These are phyloP conservation scores for Ascochyta clinopodiicola DNA, from an alignment of 2,329 filamentous ascomycete genomes.

Conservation along the genomic window DNA sequence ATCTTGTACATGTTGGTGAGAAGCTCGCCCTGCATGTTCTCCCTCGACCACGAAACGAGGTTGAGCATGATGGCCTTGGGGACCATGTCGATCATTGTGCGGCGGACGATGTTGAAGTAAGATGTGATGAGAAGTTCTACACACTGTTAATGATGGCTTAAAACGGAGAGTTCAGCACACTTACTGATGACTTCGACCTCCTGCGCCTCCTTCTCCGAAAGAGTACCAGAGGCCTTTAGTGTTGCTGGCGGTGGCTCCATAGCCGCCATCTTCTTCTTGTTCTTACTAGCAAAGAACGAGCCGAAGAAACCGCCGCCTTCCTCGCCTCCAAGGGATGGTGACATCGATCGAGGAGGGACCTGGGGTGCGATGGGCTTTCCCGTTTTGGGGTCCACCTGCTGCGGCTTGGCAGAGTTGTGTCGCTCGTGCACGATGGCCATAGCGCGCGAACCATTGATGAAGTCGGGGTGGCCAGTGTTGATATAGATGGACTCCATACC, in stretches of 20 bases:
- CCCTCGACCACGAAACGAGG: slow-evolving; percentile 94
- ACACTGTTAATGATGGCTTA: slow-evolving; percentile 22
- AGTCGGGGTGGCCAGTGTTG: slow-evolving; percentile 98
- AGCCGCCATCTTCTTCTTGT: slow-evolving; percentile 99
- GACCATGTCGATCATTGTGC: slow-evolving; percentile 99
- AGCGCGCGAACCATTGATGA: slow-evolving; percentile 92
- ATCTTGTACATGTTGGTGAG: slow-evolving; percentile 97
- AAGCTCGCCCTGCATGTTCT: slow-evolving; percentile 97
- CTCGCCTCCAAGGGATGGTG: slow-evolving; percentile 70
- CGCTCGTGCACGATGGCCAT: slow-evolving; percentile 99
- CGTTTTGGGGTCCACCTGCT: slow-evolving; percentile 97
- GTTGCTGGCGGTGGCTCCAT: slow-evolving; percentile 95
- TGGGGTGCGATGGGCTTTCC: slow-evolving; percentile 83
- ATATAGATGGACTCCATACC: slow-evolving; percentile 97
- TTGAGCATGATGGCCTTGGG: slow-evolving; percentile 99
- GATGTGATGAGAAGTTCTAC: slow-evolving; percentile 91
- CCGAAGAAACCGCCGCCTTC: slow-evolving; percentile 83
- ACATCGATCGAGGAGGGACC: slow-evolving; percentile 74
- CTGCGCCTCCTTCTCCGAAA: slow-evolving; percentile 92
- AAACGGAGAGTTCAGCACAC: slow-evolving; percentile 47
- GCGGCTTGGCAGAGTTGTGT: slow-evolving; percentile 79
- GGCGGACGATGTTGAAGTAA: slow-evolving; percentile 97
- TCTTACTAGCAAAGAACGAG: slow-evolving; percentile 98
- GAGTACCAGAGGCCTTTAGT: slow-evolving; percentile 89
- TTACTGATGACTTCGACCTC: slow-evolving; percentile 98